Base-by-base conservation (phyloP, 305 asterid genomes). In the Plantago lanceolata region DNA sequence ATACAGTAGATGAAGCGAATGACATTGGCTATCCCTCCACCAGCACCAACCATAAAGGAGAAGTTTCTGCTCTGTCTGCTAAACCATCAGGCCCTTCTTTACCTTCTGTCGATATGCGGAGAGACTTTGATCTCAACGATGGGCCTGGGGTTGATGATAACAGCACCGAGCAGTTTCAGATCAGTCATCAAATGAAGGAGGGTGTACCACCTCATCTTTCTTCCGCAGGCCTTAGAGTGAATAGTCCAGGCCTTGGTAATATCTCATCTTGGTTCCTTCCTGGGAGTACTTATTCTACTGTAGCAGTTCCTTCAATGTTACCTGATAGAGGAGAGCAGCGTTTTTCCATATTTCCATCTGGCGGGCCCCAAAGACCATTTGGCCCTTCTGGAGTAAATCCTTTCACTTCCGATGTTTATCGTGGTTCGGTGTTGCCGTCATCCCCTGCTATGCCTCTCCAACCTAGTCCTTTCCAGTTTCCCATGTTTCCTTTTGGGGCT, bases 351-450 rank as follows among this genome's bases (percentile, higher is more conserved):
- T 57, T 74, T 65, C 71, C 73, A 49, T 68, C 84, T 33, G 79
- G 80, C 48, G 81, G 68, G 19, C 70, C 82, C 9, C 83, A 63
- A 56, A 75, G 81, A 68, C 70, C 76, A 51, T 71, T 77, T 70
- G 75, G 77, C 31, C 73, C 79, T 55, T 31, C 77, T 62, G 71
- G 64, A 53, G 73, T 73, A 37, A 33, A 65, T 55, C 74, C 77
- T 14, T 73, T 77, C 56, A 62, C 79, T 48, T 68, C 78, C 37
- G 86, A 83, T 61, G 50, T 76, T 40, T 83, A 70, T 53, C 73
- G 83, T 43, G 85, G 85, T 33, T 73, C 83, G 16, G 84, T 81
- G 37, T 66, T 83, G 67, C 75, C 89, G 64, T 78, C 89, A 29
- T 78, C 86, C 48, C 87, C 86, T 61, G 82, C 82, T 24, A 61